Conservation (phyloP, 257 asterid species). For the Verbena officinalis region DNA sequence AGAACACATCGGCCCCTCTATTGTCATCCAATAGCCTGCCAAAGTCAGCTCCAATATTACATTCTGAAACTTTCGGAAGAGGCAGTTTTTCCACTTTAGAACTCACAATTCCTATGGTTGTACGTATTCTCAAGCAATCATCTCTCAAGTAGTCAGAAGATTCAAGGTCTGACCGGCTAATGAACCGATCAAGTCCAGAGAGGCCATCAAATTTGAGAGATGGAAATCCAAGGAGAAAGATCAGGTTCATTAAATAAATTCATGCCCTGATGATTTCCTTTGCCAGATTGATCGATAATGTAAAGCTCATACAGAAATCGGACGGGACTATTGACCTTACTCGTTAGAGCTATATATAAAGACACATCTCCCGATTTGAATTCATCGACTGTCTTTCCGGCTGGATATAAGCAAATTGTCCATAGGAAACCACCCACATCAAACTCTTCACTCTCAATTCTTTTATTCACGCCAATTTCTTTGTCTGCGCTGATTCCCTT, state of each 20-base stretch:
- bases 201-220: not conserved
- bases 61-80: conserved; percentile 36
- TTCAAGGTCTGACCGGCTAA: not conserved
- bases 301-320: not conserved
- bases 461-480: not conserved
- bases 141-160: not conserved
- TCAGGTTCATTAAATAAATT: no score
- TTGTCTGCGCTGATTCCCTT: no score
- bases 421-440: not conserved
- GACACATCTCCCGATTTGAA: not conserved
- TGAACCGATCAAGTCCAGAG: not conserved
- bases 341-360: not conserved
- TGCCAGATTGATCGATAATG: conserved; percentile 4
- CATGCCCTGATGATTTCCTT: not conserved
- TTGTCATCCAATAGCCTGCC: conserved; percentile 46
- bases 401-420: conserved; percentile 6
- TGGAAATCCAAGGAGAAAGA: no score
- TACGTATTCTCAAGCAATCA: conserved; percentile 1
- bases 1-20: conserved; percentile 53
- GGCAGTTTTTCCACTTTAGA: not conserved
- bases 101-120: not conserved
- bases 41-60: conserved; percentile 54
- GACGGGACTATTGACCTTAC: not conserved
- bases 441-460: conserved; percentile 7
- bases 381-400: not conserved